Base-by-base conservation (phyloP, 495 filamentous ascomycete genomes). In the Xylaria palmicola region DNA sequence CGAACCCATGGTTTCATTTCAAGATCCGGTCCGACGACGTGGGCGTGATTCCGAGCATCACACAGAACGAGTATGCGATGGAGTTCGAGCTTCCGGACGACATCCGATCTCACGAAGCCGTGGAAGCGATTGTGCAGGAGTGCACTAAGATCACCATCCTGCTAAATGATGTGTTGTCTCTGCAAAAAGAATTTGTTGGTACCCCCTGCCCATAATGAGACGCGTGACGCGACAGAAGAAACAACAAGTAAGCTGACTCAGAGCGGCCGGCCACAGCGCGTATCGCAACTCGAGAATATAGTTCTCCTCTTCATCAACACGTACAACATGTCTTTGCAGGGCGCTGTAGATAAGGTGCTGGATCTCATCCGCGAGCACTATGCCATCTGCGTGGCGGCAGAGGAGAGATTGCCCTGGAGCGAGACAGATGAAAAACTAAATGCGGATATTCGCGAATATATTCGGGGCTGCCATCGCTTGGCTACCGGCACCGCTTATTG, bases 161-260 rank as follows among this genome's bases (percentile, higher is more conserved):
- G 9, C 32, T 68, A 15, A 70, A 70, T 27, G 68, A 70, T n/a
- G 45, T 68, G 34, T n/a, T 68, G 37, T 70, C 68, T 10, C 7
- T 70, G 17, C 68, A 70, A 30, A 70, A 70, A 29, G 68, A 70
- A 57, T 70, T 70, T 37, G 68, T 70, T 55, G 53, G 68, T 54
- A 1, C 29, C 44, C n/a, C 40, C 27, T 37, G 12, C 43, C 34
- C 30, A 22, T 22, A n/a, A 27, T 27, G 29, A 39, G 29, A 39
- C 4, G 3, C 19, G 12, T 24, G 7, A 50, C 17, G 34, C 27
- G 17, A 6, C 37, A 32, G 10, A n/a, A 10, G 39, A n/a, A 13
- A 34, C 1, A 17, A 58, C 17, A 55, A 1, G 39, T 54, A 17
- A 55, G 54, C 41, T 44, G 22, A 48, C 57, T 51, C 36, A n/a